Base-by-base conservation (phyloP, 2,329 filamentous ascomycete species). In the Colletotrichum tabaci region DNA sequence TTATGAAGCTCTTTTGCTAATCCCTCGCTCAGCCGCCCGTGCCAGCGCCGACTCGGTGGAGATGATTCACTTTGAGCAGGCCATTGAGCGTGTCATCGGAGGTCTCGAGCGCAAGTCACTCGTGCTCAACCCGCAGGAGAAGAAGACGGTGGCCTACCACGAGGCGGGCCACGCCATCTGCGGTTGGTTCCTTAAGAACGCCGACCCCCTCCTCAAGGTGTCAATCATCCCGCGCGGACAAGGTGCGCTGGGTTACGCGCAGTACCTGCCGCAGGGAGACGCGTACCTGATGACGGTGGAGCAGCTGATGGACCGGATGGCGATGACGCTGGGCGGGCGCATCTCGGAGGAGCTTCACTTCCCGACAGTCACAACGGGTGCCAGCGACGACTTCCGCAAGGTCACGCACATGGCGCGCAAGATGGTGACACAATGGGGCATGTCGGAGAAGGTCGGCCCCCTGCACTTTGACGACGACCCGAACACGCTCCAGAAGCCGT, bases 391-490 rank as follows among this genome's bases (percentile, higher is more conserved):
- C 81, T 99, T 99, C 89, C 96, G 96, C 84, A 99, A 99, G 85
- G 96, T 98, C 50, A 98, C 96, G 2, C 90, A 92, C 67, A 96
- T 98, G 93, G 97, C 96, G 4, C 97, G 94, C 21, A 92, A 93
- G 73, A 99, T 99, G 96, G 96, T 99, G 40, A 99, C 96, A n/a
- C 94, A 98, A 82, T 99, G 95, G 92, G 96, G 96, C 76, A 99
- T 99, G 96, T 97, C 93, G 50, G 90, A 94, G 76, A 97, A 97
- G 85, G 92, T 99, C 57, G 96, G 96, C 40, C 95, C 95, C 74
- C 88, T 99, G 74, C 93, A 97, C 86, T 99, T 96, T 82, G 93
- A 96, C 77, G 93, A 94, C 80, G 88, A 94, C 78, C 89, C 93
- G 74, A 93, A 94, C 80, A 91, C 94, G 79, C 84, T 98, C 71